These are phyloP conservation scores for Heliamphora exappendiculata DNA, from an alignment of 148 eudicot species.

Conservation along the genomic window DNA sequence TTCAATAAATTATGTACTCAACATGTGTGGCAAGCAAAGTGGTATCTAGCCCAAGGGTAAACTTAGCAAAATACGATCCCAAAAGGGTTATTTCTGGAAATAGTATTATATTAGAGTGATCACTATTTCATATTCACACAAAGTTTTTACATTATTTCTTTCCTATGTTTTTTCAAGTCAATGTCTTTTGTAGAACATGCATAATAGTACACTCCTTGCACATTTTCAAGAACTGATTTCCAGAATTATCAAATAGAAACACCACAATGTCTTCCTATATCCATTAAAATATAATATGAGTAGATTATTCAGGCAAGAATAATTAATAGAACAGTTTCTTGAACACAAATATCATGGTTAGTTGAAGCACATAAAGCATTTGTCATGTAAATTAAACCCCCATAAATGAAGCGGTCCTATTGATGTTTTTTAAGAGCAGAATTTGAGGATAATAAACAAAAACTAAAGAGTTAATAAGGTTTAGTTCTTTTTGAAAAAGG, in stretches of 20 bases:
- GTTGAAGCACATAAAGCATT: neutral
- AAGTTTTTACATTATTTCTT: too few species aligned
- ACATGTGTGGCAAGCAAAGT: neutral
- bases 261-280: too few species aligned
- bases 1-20: neutral
- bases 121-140: too few species aligned
- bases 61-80: too few species aligned
- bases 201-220: neutral
- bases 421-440: neutral
- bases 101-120: too few species aligned
- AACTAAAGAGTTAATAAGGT: neutral
- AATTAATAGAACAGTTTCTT: neutral
- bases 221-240: neutral
- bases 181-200: too few species aligned
- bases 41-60: neutral
- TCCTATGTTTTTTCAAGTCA: too few species aligned
- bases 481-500: neutral
- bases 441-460: neutral
- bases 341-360: neutral
- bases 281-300: too few species aligned
- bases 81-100: too few species aligned
- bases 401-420: neutral
- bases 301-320: neutral
- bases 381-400: neutral
- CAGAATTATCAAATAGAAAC: neutral